Conservation (phyloP, 306 rosid species). For the Cucurbita argyrosperma region DNA sequence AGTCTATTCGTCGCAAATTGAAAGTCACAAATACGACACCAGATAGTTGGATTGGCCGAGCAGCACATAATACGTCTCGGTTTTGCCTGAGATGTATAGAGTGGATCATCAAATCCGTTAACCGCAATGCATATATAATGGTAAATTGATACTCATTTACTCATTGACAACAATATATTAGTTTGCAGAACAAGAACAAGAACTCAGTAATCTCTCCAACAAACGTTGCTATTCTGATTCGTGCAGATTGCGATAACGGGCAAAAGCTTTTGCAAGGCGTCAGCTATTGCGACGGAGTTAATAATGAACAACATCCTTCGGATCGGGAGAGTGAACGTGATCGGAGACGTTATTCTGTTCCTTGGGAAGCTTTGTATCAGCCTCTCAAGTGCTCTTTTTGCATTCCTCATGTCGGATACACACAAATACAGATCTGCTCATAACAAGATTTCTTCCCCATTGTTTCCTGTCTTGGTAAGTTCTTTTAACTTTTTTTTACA, state of each 20-base stretch:
- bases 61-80: slow-evolving; percentile 37
- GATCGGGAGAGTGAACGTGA: slow-evolving; percentile 84
- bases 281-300: slow-evolving; percentile 70
- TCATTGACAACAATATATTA: neutral
- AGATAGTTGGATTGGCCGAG: slow-evolving; percentile 51
- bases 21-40: slow-evolving; percentile 44
- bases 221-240: slow-evolving; percentile 2
- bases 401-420: slow-evolving; percentile 88
- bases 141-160: slow-evolving; percentile 22
- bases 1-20: slow-evolving; percentile 74
- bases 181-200: neutral
- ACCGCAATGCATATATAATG: slow-evolving; percentile 95
- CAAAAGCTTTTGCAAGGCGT: slow-evolving; percentile 69
- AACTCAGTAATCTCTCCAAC: neutral
- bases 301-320: slow-evolving; percentile 78
- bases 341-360: slow-evolving; percentile 87
- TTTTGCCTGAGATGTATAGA: slow-evolving; percentile 58
- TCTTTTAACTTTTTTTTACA: too few species aligned
- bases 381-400: slow-evolving; percentile 77
- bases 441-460: slow-evolving; percentile 90
- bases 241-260: slow-evolving; percentile 87
- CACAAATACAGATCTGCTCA: slow-evolving; percentile 61
- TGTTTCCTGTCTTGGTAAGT: slow-evolving; percentile 87
- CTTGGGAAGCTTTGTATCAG: slow-evolving; percentile 90
- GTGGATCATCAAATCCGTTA: slow-evolving; percentile 83